Evolutionary conservation across 495 filamentous ascomycete genomes (phyloP), one percentile per base, ranked within the genome.

Genomic region (Penicillium ochrochloron): DNA sequence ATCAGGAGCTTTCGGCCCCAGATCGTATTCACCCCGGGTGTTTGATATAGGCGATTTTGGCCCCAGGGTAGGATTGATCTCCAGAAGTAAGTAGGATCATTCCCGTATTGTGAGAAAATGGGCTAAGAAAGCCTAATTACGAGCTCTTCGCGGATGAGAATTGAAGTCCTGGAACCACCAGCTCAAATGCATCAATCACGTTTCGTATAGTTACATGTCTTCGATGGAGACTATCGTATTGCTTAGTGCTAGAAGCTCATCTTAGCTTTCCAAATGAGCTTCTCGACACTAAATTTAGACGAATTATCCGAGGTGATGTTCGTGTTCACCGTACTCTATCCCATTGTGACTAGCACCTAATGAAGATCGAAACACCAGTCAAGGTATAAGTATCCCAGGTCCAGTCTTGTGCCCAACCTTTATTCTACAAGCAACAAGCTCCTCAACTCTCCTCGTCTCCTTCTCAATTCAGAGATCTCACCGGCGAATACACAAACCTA

Each of bases 231-330:
- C 23, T 25, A 48, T 19, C 33, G 19, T 34, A 27, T 54, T 46
- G 3, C 42, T 54, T 44, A 8, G 35, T 19, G 33, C 17, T 33
- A 33, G 33, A 55, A 44, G 0, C 35, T 10, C 17, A 21, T 42
- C 51, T 34, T 5, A 33, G 25, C 37, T 34, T 56, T 55, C 50
- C 35, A 62, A 56, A 55, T 6, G 41, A 17, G n/a, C 11, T 2
- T 57, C 25, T n/a, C 44, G 31, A 17, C 21, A 51, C 58, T 57
- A 61, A 65, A 48, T 65, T 65, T 54, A 62, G 60, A 27, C 35
- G 33, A 15, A 46, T 55, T 29, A 9, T 12, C 9, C n/a, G 41
- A 3, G 33, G 35, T 8, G 14, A 61, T 61, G 23, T 12, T 42
- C 44, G 12, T 52, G 44, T 52, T 60, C 2, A 44, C 9, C 31